These are phyloP conservation scores for Pythium apleroticum DNA, from an alignment of 352 stramenopile genomes.

Conservation along the genomic window DNA sequence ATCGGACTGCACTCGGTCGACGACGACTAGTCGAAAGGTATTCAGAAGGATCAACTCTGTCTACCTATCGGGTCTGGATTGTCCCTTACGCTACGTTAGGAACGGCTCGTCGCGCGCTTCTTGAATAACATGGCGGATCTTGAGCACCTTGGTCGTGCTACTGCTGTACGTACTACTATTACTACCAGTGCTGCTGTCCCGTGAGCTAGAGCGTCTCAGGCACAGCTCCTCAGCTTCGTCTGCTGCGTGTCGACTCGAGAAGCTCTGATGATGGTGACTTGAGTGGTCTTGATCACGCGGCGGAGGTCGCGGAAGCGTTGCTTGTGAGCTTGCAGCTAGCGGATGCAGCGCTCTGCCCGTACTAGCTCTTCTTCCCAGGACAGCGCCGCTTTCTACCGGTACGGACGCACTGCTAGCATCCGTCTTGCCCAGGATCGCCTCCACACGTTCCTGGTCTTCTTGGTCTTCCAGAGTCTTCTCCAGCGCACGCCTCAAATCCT, in stretches of 20 bases:
- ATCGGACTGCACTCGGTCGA: conserved; percentile 54
- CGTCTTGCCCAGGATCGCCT: conserved; percentile 22
- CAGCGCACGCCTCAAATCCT: conserved; percentile 50
- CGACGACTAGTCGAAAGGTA: conserved; percentile 14
- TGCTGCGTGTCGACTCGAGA: neutral
- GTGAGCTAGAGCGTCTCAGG: neutral
- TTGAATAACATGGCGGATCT: conserved; percentile 72
- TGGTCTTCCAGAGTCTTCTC: conserved; percentile 68
- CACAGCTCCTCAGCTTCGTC: neutral
- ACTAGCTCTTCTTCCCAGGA: neutral
- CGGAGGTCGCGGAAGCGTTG: conserved; percentile 3
- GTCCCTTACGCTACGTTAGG: conserved; percentile 34
- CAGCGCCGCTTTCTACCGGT: neutral
- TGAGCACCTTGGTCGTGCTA: conserved; percentile 46
- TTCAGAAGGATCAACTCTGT: neutral
- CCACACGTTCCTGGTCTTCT: conserved; percentile 18
- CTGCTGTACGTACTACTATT: neutral
- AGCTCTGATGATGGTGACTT: neutral
- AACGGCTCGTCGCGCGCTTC: conserved; percentile 71
- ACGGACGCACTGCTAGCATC: conserved; percentile 4
- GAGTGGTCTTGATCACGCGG: neutral
- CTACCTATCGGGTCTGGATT: neutral
- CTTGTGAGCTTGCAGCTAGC: neutral
- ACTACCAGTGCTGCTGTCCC: conserved; percentile 1
- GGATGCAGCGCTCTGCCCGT: neutral